Base-by-base conservation (phyloP, 2,329 filamentous ascomycete genomes). In the Thielaviopsis populi region DNA sequence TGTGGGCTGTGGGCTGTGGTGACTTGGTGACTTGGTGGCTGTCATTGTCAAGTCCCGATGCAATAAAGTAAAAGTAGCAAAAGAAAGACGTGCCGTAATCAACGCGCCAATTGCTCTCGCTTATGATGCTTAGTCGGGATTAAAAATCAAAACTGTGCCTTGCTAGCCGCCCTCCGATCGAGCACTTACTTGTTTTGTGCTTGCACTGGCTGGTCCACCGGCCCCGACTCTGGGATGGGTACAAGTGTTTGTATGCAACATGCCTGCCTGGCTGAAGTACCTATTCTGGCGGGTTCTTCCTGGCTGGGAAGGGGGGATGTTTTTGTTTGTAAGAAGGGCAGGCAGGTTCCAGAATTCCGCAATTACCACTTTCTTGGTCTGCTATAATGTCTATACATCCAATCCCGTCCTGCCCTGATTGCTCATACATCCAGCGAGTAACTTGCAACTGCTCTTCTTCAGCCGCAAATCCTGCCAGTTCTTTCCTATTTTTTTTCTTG, bases 271-370 rank as follows among this genome's bases (percentile, higher is more conserved):
- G 30, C 15, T 11, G 50, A 56, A 56, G 50, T 56, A 56, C 17
- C 50, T 56, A 8, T 8, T 41, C 24, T 19, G 53, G 19, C n/a
- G 8, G 42, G 42, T 37, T 24, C 50, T 33, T n/a, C 13, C 17
- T 27, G 22, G 50, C 50, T n/a, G 15, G 22, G 24, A 8, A 3
- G 22, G 50, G 27, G 22, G 50, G 22, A 6, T 33, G 27, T 33
- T 33, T 27, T 24, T 27, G 33, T 37, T 50, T 15, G 19, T 22
- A 56, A n/a, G 50, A 33, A 30, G 7, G 27, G 50, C 50, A 56
- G 50, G 3, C 50, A 56, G 50, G 50, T 56, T 56, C 50, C 50
- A 56, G 50, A 56, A 56, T 56, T 27, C 42, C 42, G 42, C 42
- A 37, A 37, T 10, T 37, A 8, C 33, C 33, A 37, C 10, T 37